Evolutionary conservation across 2,329 filamentous ascomycete species (phyloP).

Genomic region (Curvularia eragrostidis): DNA sequence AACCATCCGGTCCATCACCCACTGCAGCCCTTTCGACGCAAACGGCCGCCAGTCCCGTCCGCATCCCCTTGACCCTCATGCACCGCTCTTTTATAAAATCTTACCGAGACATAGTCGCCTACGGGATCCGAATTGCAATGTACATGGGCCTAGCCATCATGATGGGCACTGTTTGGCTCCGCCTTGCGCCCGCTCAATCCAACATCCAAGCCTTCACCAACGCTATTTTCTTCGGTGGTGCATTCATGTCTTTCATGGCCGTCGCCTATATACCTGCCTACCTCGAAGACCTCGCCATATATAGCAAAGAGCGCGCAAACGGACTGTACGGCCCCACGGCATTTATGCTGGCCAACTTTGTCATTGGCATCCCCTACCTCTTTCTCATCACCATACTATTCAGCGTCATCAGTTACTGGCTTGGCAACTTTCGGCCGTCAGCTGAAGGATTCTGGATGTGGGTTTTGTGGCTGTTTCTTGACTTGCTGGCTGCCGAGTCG

Average conservation of each 20-base stretch:
- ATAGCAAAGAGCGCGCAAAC: conserved; percentile 79
- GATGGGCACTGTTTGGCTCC: conserved; percentile 88
- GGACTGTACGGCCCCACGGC: conserved; percentile 77
- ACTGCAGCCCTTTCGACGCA: not conserved
- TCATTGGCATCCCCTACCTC: conserved; percentile 81
- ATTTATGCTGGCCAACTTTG: conserved; percentile 79
- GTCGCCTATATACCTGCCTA: conserved; percentile 85
- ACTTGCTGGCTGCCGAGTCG: conserved; percentile 80
- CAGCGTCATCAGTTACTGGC: conserved; percentile 78
- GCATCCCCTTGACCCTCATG: conserved; percentile 69
- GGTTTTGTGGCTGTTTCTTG: conserved; percentile 85
- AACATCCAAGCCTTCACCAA: conserved; percentile 85
- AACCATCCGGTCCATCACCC: not conserved
- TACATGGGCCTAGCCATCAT: conserved; percentile 80
- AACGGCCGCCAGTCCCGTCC: conserved; percentile 53
- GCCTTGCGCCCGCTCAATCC: conserved; percentile 70
- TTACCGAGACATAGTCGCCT: conserved; percentile 82
- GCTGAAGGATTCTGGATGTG: conserved; percentile 75
- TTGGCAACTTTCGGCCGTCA: conserved; percentile 74
- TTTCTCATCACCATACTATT: conserved; percentile 80
- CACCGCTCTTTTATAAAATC: conserved; percentile 84
- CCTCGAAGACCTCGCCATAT: conserved; percentile 77
- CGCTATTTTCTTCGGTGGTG: conserved; percentile 68
- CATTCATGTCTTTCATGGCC: conserved; percentile 62
- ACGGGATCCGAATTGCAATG: conserved; percentile 83